Evolutionary conservation across 495 filamentous ascomycete genomes (phyloP).

Genomic region (Aspergillus steynii): DNA sequence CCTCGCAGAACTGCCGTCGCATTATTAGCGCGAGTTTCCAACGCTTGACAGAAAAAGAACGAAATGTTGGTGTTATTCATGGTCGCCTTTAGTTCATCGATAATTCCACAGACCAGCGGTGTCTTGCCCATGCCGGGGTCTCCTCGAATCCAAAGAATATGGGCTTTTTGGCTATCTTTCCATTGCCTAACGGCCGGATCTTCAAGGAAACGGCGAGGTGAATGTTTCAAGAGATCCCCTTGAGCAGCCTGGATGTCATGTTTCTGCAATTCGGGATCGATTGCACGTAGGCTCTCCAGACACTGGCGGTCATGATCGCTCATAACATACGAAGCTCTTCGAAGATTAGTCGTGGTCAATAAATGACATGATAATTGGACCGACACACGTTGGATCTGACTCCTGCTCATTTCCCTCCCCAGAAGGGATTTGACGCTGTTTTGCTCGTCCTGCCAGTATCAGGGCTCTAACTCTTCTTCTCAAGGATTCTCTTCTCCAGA

Average conservation of each 20-base stretch:
- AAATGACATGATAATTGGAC: too few species aligned
- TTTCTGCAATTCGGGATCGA: not conserved
- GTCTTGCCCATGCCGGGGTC: slow-evolving; percentile 28
- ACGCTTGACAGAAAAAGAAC: slow-evolving; percentile 50
- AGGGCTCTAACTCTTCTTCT: too few species aligned
- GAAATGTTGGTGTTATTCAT: slow-evolving; percentile 6
- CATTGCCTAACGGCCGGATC: slow-evolving; percentile 28
- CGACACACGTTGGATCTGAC: too few species aligned
- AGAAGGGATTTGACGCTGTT: too few species aligned
- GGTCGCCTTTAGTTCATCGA: slow-evolving; percentile 21
- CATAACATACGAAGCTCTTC: not conserved
- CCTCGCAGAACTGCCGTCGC: slow-evolving; percentile 40
- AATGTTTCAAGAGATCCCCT: slow-evolving; percentile 37
- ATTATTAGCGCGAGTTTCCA: slow-evolving; percentile 34
- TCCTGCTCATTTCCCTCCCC: too few species aligned
- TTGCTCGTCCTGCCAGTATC: too few species aligned
- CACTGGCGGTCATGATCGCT: not conserved
- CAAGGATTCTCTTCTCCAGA: too few species aligned
- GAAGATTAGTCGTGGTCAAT: too few species aligned
- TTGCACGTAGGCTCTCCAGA: not conserved
- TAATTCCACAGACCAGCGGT: slow-evolving; percentile 41
- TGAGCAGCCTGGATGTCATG: slow-evolving; percentile 17
- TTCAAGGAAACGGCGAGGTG: slow-evolving; percentile 41
- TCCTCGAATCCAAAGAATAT: slow-evolving; percentile 21
- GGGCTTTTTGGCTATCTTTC: slow-evolving; percentile 1